Conservation (phyloP, 768 basidiomycete genomes). For the Boletus speciosus region DNA sequence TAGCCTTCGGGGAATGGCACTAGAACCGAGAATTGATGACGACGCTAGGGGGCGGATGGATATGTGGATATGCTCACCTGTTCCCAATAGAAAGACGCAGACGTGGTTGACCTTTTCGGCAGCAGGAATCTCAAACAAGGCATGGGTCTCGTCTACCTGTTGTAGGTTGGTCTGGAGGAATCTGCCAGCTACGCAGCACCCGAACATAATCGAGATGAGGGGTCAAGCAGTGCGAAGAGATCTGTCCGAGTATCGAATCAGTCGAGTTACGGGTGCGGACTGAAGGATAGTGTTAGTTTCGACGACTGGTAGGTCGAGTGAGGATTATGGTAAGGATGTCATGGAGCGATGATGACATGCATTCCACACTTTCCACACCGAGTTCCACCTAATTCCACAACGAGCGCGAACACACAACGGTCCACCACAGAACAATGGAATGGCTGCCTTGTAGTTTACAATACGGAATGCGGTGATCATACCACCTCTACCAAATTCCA, state of each 20-base stretch:
- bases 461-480: background rate
- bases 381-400: conserved; percentile 7
- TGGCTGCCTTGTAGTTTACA: conserved; percentile 1
- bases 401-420: no score
- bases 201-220: conserved; percentile 54
- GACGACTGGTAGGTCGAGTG: background rate
- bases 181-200: conserved; percentile 76
- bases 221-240: background rate
- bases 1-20: conserved; percentile 83
- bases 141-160: conserved; percentile 82
- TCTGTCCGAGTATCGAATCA: background rate
- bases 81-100: conserved; percentile 80
- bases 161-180: conserved; percentile 75
- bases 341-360: conserved; percentile 14
- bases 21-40: conserved; percentile 16
- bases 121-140: conserved; percentile 67
- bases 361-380: conserved; percentile 1
- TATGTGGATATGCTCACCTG: conserved; percentile 42
- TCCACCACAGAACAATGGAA: background rate
- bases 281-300: background rate
- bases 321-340: conserved; percentile 7
- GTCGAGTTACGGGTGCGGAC: background rate
- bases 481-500: conserved; percentile 12
- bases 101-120: conserved; percentile 80
- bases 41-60: background rate